Evolutionary conservation across 2,329 filamentous ascomycete species (phyloP), one percentile per base, ranked within the genome.

Genomic region (Xylariaceae sp.): DNA sequence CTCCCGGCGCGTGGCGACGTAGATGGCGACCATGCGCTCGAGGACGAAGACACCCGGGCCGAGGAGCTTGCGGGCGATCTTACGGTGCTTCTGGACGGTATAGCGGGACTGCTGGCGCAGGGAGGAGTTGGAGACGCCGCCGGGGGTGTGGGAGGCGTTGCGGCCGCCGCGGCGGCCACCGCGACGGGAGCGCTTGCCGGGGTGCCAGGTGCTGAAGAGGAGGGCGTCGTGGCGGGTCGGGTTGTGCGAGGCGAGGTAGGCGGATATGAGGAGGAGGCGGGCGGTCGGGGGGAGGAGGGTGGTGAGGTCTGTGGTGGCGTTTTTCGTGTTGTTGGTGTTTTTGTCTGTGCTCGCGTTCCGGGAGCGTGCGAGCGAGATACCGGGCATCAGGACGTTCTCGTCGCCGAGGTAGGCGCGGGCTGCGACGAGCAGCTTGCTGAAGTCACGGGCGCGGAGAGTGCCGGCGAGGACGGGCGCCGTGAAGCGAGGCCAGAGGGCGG

Each of bases 401-500:
- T 87, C 79, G 54, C 89, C 84, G 59, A 91, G 87, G 26, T 87
- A 72, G 0, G 73, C 68, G 13, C 85, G 73, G 19, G 82, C 78
- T 2, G 81, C 78, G 37, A 91, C 82, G 42, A 97, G 76, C 7
- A 98, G 71, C 48, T 87, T 84, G 12, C 87, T 83, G 64, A 96
- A 96, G 56, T 96, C 89, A 53, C 85, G 83, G 9, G 85, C 80
- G 2, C 77, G 76, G 54, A 85, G 81, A 8, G 85, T 83, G n/a
- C 85, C 85, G 2, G 81, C 78, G 1, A 83, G 65, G 18, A 97
- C 77, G 0, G 91, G 91, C 6, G 79, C 76, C 1, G 87, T 83
- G 63, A 98, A 97, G 3, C 82, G 78, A 9, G 84, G 82, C 93
- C 93, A 98, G 16, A 97, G 75, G 33, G 82, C 78, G 37, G 78